These are phyloP conservation scores for Paramecium tetraurelia DNA, from an alignment of 73 alveolate species.

Conservation along the genomic window DNA sequence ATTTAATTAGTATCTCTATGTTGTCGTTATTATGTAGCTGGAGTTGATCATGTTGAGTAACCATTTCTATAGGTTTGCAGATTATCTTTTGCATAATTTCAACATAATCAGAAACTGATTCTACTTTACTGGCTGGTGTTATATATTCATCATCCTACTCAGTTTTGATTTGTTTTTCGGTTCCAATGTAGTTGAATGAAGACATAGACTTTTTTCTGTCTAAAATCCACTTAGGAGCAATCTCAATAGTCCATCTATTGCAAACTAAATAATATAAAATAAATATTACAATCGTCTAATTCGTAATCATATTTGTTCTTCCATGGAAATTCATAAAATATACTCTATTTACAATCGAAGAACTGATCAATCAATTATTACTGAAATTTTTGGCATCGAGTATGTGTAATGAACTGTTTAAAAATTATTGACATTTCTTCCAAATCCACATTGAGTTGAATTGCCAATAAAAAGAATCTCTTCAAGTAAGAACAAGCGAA, in stretches of 20 bases:
- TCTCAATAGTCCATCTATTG: background rate
- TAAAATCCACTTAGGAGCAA: background rate
- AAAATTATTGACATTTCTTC: background rate
- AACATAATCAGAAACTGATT: background rate
- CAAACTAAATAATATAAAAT: background rate
- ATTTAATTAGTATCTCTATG: background rate
- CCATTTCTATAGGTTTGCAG: background rate
- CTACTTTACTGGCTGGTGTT: slow-evolving; percentile 23
- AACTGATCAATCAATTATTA: background rate
- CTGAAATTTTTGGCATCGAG: background rate
- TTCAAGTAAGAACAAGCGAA: slow-evolving; percentile 28
- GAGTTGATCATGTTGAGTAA: background rate
- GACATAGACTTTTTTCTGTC: background rate
- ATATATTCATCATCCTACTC: background rate
- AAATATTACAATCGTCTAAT: background rate
- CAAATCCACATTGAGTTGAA: background rate
- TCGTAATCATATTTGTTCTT: background rate
- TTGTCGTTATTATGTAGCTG: background rate
- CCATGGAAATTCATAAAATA: background rate
- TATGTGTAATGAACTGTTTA: background rate
- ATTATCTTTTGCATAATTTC: background rate
- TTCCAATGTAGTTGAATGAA: background rate
- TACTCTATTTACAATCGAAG: background rate
- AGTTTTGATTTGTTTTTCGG: background rate
- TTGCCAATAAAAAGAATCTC: slow-evolving; percentile 13